phyloP scores from a whole-genome alignment of 2,329 filamentous ascomycete genomes.

The Hymenoscyphus fraxineus region DNA sequence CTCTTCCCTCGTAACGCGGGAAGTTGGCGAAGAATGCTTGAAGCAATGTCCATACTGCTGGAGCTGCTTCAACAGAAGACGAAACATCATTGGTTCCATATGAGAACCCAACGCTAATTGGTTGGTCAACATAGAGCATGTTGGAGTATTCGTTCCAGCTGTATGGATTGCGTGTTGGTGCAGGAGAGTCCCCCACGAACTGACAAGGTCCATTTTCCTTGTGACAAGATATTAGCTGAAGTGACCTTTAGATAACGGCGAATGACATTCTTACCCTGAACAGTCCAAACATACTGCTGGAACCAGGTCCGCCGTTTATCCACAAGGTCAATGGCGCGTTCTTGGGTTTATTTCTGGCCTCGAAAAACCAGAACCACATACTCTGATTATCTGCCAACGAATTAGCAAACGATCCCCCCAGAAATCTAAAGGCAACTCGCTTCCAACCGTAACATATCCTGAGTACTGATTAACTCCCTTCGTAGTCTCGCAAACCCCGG shows the following conservation, averaged over 20 bases:
- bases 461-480: conserved; percentile 14
- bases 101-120: conserved; percentile 39
- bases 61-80: conserved; percentile 42
- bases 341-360: conserved; percentile 12
- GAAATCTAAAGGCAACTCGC: neutral
- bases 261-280: conserved; percentile 7
- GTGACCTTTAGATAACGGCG: neutral
- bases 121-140: conserved; percentile 38
- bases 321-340: conserved; percentile 11
- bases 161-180: conserved; percentile 38
- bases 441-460: conserved; percentile 35
- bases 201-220: conserved; percentile 41
- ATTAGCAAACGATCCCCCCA: neutral
- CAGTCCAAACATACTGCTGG: conserved; percentile 13
- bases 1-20: conserved; percentile 53
- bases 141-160: conserved; percentile 37
- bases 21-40: conserved; percentile 60
- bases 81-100: conserved; percentile 40
- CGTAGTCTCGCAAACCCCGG: conserved; percentile 17
- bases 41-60: conserved; percentile 49
- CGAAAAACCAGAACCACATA: conserved; percentile 18
- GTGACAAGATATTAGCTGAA: neutral
- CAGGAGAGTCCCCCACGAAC: conserved; percentile 37
- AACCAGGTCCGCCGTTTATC: conserved; percentile 15
- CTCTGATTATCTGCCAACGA: conserved; percentile 7